Evolutionary conservation across 352 stramenopile species (phyloP).

Genomic region (Pythium biforme): DNA sequence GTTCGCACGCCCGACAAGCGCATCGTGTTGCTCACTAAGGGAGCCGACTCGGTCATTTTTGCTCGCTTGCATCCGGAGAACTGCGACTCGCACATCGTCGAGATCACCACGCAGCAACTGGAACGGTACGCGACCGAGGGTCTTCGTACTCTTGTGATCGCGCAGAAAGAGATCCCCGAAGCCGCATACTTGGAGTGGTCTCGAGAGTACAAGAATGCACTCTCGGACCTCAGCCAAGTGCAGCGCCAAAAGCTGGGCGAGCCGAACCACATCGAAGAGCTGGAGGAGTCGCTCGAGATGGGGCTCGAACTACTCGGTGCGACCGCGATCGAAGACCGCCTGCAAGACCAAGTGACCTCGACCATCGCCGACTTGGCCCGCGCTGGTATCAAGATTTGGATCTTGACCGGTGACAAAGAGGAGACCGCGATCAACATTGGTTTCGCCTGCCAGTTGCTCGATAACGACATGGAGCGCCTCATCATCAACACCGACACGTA

Average conservation of each 20-base stretch:
- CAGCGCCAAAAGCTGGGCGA: constrained; percentile 52
- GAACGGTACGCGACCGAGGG: constrained; percentile 85
- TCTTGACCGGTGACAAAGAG: constrained; percentile 91
- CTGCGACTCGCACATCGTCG: constrained; percentile 48
- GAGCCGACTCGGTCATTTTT: constrained; percentile 84
- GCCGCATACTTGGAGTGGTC: constrained; percentile 75
- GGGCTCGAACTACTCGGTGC: constrained; percentile 71
- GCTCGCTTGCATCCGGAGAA: constrained; percentile 44
- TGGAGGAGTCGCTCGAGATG: constrained; percentile 78
- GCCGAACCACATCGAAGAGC: constrained; percentile 72
- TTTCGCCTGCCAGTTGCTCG: constrained; percentile 94
- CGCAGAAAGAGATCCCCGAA: constrained; percentile 68
- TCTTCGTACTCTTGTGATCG: constrained; percentile 88
- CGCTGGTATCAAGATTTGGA: constrained; percentile 85
- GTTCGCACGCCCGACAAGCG: constrained; percentile 74
- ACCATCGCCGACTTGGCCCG: constrained; percentile 73
- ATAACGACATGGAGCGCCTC: constrained; percentile 93
- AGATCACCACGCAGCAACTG: constrained; percentile 71
- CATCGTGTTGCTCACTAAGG: constrained; percentile 79
- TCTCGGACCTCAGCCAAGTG: constrained; percentile 74
- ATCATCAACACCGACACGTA: constrained; percentile 75
- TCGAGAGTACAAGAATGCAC: constrained; percentile 65
- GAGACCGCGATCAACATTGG: constrained; percentile 97
- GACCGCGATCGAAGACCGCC: constrained; percentile 80
- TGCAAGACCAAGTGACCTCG: constrained; percentile 74